These are phyloP conservation scores for Pseudoscleropodium purum DNA, from an alignment of 225 moss, liverwort and hornwort species.

Conservation along the genomic window DNA sequence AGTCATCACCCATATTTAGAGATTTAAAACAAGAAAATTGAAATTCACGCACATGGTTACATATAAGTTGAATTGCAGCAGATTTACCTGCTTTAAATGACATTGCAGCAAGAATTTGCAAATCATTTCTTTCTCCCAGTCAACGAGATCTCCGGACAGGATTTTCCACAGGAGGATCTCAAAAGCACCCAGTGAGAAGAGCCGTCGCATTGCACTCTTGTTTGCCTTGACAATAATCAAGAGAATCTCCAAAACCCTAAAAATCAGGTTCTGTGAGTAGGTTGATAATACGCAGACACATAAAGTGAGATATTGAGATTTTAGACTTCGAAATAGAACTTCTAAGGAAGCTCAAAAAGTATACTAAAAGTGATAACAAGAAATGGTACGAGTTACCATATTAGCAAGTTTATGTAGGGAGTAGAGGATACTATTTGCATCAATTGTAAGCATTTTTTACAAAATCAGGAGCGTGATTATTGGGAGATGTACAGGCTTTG, in stretches of 20 bases:
- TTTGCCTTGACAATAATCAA: conserved; percentile 68
- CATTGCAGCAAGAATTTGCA: conserved; percentile 74
- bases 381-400: not conserved
- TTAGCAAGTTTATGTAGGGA: not conserved
- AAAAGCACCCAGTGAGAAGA: conserved; percentile 90
- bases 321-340: not conserved
- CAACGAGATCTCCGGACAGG: conserved; percentile 63
- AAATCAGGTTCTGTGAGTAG: not conserved
- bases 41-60: not conserved
- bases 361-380: not conserved
- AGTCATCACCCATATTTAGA: not conserved
- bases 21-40: not conserved
- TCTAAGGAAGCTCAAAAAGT: not conserved
- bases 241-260: conserved; percentile 76
- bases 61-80: not conserved
- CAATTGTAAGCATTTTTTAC: not conserved
- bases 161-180: conserved; percentile 98
- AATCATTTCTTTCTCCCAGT: conserved; percentile 61
- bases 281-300: not conserved
- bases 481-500: not conserved
- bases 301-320: not conserved
- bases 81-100: conserved; percentile 75
- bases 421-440: not conserved
- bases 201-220: conserved; percentile 78
- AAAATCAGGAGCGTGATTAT: not conserved